Evolutionary conservation across 2,329 filamentous ascomycete species (phyloP).

Genomic region (Epichloe aotearoae): DNA sequence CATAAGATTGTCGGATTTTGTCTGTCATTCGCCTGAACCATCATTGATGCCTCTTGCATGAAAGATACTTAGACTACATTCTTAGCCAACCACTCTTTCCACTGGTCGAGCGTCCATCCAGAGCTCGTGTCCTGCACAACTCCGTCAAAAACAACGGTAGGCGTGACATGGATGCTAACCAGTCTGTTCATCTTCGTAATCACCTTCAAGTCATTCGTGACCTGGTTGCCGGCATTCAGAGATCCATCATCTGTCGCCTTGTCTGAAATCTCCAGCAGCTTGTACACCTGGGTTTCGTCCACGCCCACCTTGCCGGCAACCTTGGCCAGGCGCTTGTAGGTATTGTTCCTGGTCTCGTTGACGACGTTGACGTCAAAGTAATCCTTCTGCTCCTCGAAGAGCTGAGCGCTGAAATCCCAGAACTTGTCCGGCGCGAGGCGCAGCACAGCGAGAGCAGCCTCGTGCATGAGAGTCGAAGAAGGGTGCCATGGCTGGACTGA

Average conservation of each 20-base stretch:
- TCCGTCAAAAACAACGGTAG: slow-evolving; percentile 80
- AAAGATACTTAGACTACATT: slow-evolving; percentile 23
- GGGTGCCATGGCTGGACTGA: slow-evolving; percentile 95
- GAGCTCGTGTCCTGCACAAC: slow-evolving; percentile 72
- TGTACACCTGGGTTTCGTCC: slow-evolving; percentile 55
- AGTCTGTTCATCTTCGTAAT: slow-evolving; percentile 69
- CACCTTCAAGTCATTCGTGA: slow-evolving; percentile 76
- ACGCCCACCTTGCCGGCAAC: slow-evolving; percentile 58
- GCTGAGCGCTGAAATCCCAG: slow-evolving; percentile 60
- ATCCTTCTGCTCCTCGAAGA: slow-evolving; percentile 52
- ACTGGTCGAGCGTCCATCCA: slow-evolving; percentile 66
- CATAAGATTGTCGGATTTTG: too few relatives aligned
- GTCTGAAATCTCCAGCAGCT: slow-evolving; percentile 54
- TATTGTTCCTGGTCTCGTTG: slow-evolving; percentile 70
- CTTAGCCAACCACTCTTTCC: slow-evolving; percentile 67
- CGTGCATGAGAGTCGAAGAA: slow-evolving; percentile 65
- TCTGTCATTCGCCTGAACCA: too few relatives aligned
- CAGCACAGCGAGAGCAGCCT: slow-evolving; percentile 73
- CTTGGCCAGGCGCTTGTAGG: slow-evolving; percentile 65
- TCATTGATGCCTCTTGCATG: too few relatives aligned
- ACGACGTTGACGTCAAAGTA: slow-evolving; percentile 82
- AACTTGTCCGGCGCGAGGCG: slow-evolving; percentile 57
- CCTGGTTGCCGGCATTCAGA: slow-evolving; percentile 66
- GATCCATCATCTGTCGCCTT: slow-evolving; percentile 52
- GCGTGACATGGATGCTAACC: slow-evolving; percentile 77